phyloP scores from a whole-genome alignment of 78 protist genomes.

The Dictyostelium capitatum region DNA sequence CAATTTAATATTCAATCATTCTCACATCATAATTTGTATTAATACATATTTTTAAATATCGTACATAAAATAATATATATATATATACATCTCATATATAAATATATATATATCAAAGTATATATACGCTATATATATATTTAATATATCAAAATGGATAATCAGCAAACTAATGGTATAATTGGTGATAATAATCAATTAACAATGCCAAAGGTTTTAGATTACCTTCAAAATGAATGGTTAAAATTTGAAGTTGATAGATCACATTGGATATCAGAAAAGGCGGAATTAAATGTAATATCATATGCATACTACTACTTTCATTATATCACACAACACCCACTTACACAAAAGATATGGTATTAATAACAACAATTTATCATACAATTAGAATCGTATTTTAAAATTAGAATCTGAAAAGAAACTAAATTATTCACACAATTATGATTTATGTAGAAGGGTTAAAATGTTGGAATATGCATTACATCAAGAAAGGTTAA shows the following conservation, averaged over 20 bases:
- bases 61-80: background rate
- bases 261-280: conserved; percentile 65
- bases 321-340: background rate
- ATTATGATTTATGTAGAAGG: conserved; percentile 54
- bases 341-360: no score
- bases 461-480: conserved; percentile 75
- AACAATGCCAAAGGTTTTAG: conserved; percentile 70
- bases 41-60: no score
- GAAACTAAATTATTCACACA: conserved; percentile 16
- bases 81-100: background rate
- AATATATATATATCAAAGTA: background rate
- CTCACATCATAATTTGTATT: no score
- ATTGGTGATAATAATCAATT: background rate
- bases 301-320: background rate
- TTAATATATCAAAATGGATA: conserved; percentile 8
- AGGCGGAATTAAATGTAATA: conserved; percentile 37
- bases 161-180: background rate
- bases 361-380: no score
- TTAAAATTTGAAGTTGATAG: conserved; percentile 63
- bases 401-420: conserved; percentile 55
- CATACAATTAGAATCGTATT: conserved; percentile 22
- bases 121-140: background rate
- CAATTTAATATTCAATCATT: no score
- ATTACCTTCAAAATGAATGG: conserved; percentile 66
- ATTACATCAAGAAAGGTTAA: conserved; percentile 54